A percentile compares a stretch with the other conserved stretches of the same genome.
These are phyloP conservation scores for Russula foetens DNA, from an alignment of 768 basidiomycete genomes.

Conservation along the genomic window DNA sequence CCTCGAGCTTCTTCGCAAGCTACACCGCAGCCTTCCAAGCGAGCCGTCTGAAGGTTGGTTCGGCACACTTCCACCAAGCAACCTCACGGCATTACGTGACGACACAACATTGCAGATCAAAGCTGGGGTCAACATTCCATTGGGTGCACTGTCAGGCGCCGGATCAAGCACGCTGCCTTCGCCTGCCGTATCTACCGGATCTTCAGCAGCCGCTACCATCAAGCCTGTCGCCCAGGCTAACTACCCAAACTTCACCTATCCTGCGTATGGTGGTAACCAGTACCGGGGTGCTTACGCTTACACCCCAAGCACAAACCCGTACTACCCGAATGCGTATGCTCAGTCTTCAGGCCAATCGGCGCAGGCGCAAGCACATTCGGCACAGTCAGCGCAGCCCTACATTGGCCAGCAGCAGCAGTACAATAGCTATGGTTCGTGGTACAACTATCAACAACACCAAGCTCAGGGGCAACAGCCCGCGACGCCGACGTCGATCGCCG, in stretches of 20 bases:
- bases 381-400: conserved; percentile 34
- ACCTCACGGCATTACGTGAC: conserved; percentile 58
- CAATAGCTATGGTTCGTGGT: conserved; percentile 38
- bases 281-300: conserved; percentile 35
- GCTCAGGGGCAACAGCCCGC: conserved; percentile 34
- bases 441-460: conserved; percentile 33
- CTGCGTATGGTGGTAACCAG: conserved; percentile 24
- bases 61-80: conserved; percentile 57
- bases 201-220: conserved; percentile 29
- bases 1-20: conserved; percentile 52
- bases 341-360: conserved; percentile 23
- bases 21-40: conserved; percentile 61
- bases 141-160: conserved; percentile 7
- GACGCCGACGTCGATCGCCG: conserved; percentile 24
- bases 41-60: conserved; percentile 60
- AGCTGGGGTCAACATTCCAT: conserved; percentile 22
- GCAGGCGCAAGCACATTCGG: conserved; percentile 16
- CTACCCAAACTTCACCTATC: conserved; percentile 25
- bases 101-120: conserved; percentile 66
- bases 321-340: conserved; percentile 27
- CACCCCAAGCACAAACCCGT: conserved; percentile 29
- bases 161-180: conserved; percentile 14
- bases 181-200: conserved; percentile 13
- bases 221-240: conserved; percentile 24
- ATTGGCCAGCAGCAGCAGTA: conserved; percentile 30